Base-by-base conservation (phyloP, 768 basidiomycete species). In the Rhizopogon vesiculosus region DNA sequence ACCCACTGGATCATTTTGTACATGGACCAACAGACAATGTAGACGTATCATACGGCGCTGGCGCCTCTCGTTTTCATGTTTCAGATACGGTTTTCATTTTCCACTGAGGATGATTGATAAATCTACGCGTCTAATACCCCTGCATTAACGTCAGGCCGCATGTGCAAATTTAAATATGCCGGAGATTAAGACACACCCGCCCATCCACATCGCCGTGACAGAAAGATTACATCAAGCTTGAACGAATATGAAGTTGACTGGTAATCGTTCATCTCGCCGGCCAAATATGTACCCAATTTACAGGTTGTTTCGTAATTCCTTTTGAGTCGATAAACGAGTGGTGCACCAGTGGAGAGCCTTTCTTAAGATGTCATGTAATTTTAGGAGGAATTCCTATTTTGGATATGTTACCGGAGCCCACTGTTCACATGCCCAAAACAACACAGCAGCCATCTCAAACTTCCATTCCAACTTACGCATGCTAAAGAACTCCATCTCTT, bases 321-420 rank as follows among this genome's bases (percentile, higher is more conserved):
- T 33, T 33, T 33, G 9, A 38, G 13, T 38, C 13, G 13, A 38
- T 12, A 38, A 38, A 13, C 35, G 35, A 13, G 35, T 5, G 35
- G 0, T 12, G 35, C 35, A 38, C 12, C 13, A 38, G 35, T 5
- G 13, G 35, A 10, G 31, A 33, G 10, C 10, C 31, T 33, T 38
- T 12, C 13, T 38, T 38, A 10, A 35, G 35, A 38, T 12, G 35
- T 38, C 13, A 5, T 38, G 35, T 38, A 46, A 46, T 3, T 35
- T 48, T 48, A 12, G n/a, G 45, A 48, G 46, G 33, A 13, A 38
- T 49, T 5, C 35, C 31, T 49, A 5, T 49, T 49, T 49, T 25
- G 48, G 48, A 49, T 38, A 38, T 49, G 48, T 49, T 49, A 19
- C 16, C 48, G 48, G 48, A 38, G 48, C 15, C 46, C 46, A 33